Percentiles rank a stretch among this genome's conserved stretches.
Conservation (phyloP, 192 early-diverging fungal species). For the Rhizophlyctis rosea region DNA sequence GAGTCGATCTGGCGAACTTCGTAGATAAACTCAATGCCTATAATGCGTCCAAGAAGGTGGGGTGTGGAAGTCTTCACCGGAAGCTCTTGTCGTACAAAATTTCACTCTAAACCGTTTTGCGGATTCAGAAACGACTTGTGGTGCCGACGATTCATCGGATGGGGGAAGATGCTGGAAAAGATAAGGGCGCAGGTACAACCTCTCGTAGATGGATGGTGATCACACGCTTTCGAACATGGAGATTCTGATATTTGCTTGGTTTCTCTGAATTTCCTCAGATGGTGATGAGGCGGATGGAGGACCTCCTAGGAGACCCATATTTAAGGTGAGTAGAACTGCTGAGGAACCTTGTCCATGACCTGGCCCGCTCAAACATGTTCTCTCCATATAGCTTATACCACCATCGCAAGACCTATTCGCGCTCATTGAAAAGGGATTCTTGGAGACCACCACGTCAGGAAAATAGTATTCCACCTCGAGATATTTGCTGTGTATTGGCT, state of each 20-base stretch:
- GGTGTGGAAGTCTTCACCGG: too few species aligned
- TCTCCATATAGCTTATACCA: constrained; percentile 37
- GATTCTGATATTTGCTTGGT: background rate
- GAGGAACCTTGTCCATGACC: background rate
- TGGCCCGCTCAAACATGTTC: background rate
- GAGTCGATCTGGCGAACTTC: constrained; percentile 20
- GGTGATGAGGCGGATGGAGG: constrained; percentile 23
- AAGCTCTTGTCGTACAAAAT: too few species aligned
- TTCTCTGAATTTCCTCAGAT: background rate
- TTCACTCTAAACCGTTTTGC: too few species aligned
- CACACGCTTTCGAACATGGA: too few species aligned
- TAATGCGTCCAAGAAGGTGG: constrained; percentile 22
- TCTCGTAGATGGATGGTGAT: too few species aligned
- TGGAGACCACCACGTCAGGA: constrained; percentile 28
- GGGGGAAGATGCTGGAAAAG: too few species aligned
- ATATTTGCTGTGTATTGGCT: too few species aligned
- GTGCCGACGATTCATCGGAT: too few species aligned
- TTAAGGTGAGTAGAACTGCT: constrained; percentile 33
- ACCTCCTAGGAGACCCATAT: constrained; percentile 36
- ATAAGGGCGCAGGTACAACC: too few species aligned
- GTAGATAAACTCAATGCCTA: constrained; percentile 29
- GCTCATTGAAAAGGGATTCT: constrained; percentile 48
- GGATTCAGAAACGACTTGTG: too few species aligned
- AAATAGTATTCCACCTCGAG: too few species aligned
- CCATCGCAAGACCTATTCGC: constrained; percentile 30